Evolutionary conservation across 352 stramenopile genomes (phyloP).

Genomic region (Phytophthora idaei): DNA sequence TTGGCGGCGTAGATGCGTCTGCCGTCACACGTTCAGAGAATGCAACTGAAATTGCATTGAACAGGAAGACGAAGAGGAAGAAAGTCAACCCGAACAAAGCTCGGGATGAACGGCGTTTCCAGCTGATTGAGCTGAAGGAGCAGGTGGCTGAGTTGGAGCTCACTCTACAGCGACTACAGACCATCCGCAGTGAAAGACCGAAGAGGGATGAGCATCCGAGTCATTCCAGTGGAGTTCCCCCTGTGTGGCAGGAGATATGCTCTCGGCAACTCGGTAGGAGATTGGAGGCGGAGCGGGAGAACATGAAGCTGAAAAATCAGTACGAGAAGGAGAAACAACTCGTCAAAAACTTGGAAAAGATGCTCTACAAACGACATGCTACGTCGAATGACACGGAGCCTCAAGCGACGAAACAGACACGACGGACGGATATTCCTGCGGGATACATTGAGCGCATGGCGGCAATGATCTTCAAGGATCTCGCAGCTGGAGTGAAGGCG

Average conservation of each 20-base stretch:
- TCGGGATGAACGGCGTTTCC: slow-evolving; percentile 31
- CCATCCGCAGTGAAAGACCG: slow-evolving; percentile 5
- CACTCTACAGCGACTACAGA: slow-evolving; percentile 19
- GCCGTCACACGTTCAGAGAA: not conserved
- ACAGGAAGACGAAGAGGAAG: slow-evolving; percentile 19
- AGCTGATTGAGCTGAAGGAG: slow-evolving; percentile 26
- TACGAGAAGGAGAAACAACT: slow-evolving; percentile 37
- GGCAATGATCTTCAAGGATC: slow-evolving; percentile 36
- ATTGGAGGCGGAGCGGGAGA: slow-evolving; percentile 32
- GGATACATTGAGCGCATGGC: slow-evolving; percentile 24
- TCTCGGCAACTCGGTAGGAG: slow-evolving; percentile 18
- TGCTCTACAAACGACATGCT: slow-evolving; percentile 22
- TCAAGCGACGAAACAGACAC: slow-evolving; percentile 15
- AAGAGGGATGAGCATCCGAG: not conserved
- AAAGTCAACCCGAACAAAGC: slow-evolving; percentile 38
- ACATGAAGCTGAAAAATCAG: slow-evolving; percentile 34
- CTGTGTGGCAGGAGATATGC: slow-evolving; percentile 39
- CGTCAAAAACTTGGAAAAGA: slow-evolving; percentile 33
- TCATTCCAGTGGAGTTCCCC: slow-evolving; percentile 6
- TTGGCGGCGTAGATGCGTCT: not conserved
- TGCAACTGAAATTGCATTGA: not conserved
- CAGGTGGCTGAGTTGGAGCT: slow-evolving; percentile 26
- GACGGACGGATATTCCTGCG: slow-evolving; percentile 23
- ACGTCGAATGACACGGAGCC: not conserved
- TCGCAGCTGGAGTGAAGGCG: slow-evolving; percentile 37